Evolutionary conservation across 345 rosid species (phyloP), one percentile per base, ranked within the genome.

Genomic region (Excoecaria agallocha): DNA sequence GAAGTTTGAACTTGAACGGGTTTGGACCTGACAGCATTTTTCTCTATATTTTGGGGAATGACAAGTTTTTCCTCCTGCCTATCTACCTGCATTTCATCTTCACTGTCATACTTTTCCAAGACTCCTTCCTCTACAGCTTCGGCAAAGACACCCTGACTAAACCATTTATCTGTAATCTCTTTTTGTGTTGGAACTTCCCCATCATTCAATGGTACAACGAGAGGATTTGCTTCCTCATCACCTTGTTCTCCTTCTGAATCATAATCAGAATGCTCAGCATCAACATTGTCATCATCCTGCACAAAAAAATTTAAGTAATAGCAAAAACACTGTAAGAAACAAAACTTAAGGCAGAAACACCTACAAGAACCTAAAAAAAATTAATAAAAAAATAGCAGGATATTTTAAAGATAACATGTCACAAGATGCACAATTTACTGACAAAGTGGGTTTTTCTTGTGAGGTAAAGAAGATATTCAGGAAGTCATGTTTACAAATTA

Each of bases 141-240:
- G 5, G 88, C 85, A 80, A 95, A 95, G 74, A 95, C 84, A 63
- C 88, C 92, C 81, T 95, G 98, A 82, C 88, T 79, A 66, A 88
- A 95, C 99, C 98, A 95, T 74, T 87, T 84, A 78, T 89, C 86
- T 66, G 89, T 85, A 49, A 88, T 79, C 80, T 95, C 98, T 78
- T 89, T 90, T 67, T 85, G 84, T 6, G 93, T 87, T 46, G 89
- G 91, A 51, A 49, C 78, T 41, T 78, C 82, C 57, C 91, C 91
- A 64, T 91, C 93, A 69, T 89, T 88, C 45, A 95, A 87, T 7
- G 90, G 79, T 46, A 90, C 89, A 84, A 93, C 7, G 7, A 95
- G 93, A 70, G 99, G 99, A 85, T 95, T 93, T 67, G 84, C 89
- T 75, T 90, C 99, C 45, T 70, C 81, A 81, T 83, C 88, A 58